Base-by-base conservation (phyloP, 2,329 filamentous ascomycete genomes). In the Arthrobotrys musiformis region DNA sequence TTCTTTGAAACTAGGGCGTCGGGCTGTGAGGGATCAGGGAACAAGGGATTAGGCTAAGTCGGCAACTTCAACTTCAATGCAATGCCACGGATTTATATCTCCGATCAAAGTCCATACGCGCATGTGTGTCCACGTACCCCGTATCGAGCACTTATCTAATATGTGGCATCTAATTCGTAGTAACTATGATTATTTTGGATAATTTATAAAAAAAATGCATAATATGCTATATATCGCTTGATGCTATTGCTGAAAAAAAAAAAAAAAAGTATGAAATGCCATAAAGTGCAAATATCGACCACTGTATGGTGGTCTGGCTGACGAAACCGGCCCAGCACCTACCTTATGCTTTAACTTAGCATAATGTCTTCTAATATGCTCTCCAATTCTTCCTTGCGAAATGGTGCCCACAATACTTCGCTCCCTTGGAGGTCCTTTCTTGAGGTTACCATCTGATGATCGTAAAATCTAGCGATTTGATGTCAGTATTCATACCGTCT, bases 371-470 rank as follows among this genome's bases (percentile, higher is more conserved):
- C 94, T 79, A 98, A 83, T 54, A 97, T 92, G 0, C 88, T 90
- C 83, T 97, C 94, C 82, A 98, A 86, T 84, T 99, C 95, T 79
- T 97, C 93, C 80, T 90, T 91, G 48, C 90, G 87, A 82, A 98
- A 93, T 0, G 95, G 95, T 13, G 97, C 89, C 79, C 92, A 91
- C 54, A 99, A 84, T 63, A 95, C 85, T 82, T 98, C 95, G 1
- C 91, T 94, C 2, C 95, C 95, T 70, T 94, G 86, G 0, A 89
- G 88, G 83, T 99, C 94, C 82, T 94, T 94, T 78, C 90, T 89
- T 78, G 92, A 96, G 68, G 93, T 93, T 79, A 99, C 92, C 90
- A 99, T 98, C 82, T 97, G 93, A 85, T 99, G 95, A 81, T 99
- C 95, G 82, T 97, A 93, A 83, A 99, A 95, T 84, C 90, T 92